Base-by-base conservation (phyloP, 1,139 yeast genomes). In the Pneumocystis wakefieldiae region DNA sequence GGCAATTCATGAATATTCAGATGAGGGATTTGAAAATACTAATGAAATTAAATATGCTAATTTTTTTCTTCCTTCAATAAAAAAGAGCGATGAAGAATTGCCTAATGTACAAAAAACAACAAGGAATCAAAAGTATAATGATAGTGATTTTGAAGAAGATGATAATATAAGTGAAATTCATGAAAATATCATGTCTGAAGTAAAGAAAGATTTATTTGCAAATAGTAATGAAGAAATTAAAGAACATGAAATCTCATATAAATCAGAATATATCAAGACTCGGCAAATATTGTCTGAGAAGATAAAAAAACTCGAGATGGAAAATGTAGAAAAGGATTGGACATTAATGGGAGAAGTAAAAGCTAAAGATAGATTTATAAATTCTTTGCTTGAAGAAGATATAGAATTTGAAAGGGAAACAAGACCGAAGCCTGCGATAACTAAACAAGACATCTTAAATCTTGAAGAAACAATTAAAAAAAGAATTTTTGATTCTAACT, bases 241-340 rank as follows among this genome's bases (percentile, higher is more conserved):
- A 62, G 59, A 37, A 19, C 12, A 57, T 28, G 7, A 12, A 57
- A 8, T 12, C 1, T 36, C n/a, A 57, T 77, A 79, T 60, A 74
- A 90, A 65, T 88, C 97, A 0, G 82, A 89, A 3, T 89, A 83
- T 72, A 96, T 92, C 73, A 86, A 82, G 70, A 95, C 90, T 72
- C 97, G 91, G 73, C 78, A 79, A 64, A 83, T 82, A 65, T 79
- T 92, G 42, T 87, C 85, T 71, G 79, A 80, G 58, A 95, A 92
- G 74, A 92, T 92, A 67, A 81, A 81, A 55, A 79, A 81, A 69
- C 78, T 90, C 62, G 98, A 92, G 75, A 83, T 84, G 48, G 97
- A 91, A 72, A 85, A 94, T 37, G 84, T 92, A 36, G 92, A 87
- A 66, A 92, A 92, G 77, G 85, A 85, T 70, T 92, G 98, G 98